Conservation (phyloP, 495 filamentous ascomycete genomes). For the Astrothelium macrocarpum region DNA sequence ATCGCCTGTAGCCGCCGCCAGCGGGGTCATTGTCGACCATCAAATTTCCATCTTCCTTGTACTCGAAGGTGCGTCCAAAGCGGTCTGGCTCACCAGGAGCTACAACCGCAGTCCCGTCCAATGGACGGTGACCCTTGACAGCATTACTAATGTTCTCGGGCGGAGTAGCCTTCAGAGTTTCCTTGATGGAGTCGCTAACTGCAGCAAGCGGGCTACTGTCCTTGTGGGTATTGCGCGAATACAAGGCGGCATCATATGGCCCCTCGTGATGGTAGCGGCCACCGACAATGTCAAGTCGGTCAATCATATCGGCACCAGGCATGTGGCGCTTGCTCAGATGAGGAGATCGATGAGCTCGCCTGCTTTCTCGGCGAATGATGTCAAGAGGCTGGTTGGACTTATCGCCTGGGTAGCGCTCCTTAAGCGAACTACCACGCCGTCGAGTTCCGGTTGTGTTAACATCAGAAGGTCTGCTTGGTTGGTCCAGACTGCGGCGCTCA, state of each 20-base stretch:
- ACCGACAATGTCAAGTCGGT: slow-evolving; percentile 59
- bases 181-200: slow-evolving; percentile 58
- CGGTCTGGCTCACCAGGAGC: slow-evolving; percentile 61
- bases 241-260: slow-evolving; percentile 76
- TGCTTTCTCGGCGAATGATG: slow-evolving; percentile 46
- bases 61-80: slow-evolving; percentile 60
- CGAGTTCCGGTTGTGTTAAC: slow-evolving; percentile 16
- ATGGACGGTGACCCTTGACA: slow-evolving; percentile 62
- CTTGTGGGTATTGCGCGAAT: slow-evolving; percentile 57
- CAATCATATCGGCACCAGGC: slow-evolving; percentile 68
- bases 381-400: slow-evolving; percentile 54
- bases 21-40: slow-evolving; percentile 56
- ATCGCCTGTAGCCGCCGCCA: slow-evolving; percentile 57
- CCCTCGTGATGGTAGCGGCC: slow-evolving; percentile 80
- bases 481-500: slow-evolving; percentile 16
- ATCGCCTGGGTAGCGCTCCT: slow-evolving; percentile 50
- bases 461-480: slow-evolving; percentile 10
- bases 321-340: slow-evolving; percentile 55
- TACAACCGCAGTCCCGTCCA: slow-evolving; percentile 71
- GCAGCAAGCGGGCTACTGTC: slow-evolving; percentile 66
- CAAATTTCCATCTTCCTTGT: slow-evolving; percentile 78
- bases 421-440: slow-evolving; percentile 43
- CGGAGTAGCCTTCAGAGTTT: slow-evolving; percentile 77
- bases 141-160: slow-evolving; percentile 67
- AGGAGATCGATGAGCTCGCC: slow-evolving; percentile 50